Conservation (phyloP, 108 stramenopile genomes). For the Cyclotella distinguenda region DNA sequence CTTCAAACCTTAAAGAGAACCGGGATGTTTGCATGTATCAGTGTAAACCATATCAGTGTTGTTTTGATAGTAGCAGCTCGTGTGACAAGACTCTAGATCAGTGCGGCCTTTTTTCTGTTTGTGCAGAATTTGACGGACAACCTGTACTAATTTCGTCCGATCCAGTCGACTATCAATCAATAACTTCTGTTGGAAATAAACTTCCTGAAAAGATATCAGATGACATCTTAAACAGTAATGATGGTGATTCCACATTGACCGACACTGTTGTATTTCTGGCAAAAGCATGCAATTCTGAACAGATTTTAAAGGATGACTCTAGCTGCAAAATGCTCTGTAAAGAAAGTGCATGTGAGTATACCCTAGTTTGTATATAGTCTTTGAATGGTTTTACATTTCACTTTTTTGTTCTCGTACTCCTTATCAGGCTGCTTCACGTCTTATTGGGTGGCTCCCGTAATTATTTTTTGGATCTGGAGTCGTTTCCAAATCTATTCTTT, state of each 20-base stretch:
- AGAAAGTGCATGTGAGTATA: slow-evolving; percentile 29
- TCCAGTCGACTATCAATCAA: neutral
- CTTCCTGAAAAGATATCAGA: neutral
- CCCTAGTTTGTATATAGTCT: neutral
- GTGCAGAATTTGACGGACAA: slow-evolving; percentile 14
- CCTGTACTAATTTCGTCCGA: neutral
- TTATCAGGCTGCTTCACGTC: slow-evolving; percentile 19
- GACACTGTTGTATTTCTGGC: slow-evolving; percentile 20
- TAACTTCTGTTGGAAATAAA: neutral
- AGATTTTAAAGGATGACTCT: slow-evolving; percentile 15
- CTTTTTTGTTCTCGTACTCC: neutral
- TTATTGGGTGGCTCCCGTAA: too few species aligned
- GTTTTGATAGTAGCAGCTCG: slow-evolving; percentile 2
- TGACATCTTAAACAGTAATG: neutral
- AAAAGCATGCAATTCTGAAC: slow-evolving; percentile 26
- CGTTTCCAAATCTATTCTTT: too few species aligned
- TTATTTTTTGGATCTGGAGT: too few species aligned
- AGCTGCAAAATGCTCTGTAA: slow-evolving; percentile 22
- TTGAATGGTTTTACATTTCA: neutral
- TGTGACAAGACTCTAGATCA: slow-evolving; percentile 1
- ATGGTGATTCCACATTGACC: neutral
- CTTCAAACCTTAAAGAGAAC: slow-evolving; percentile 8
- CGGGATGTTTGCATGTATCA: slow-evolving; percentile 6
- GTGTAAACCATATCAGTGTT: slow-evolving; percentile 22
- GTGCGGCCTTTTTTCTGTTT: slow-evolving; percentile 12